phyloP scores from a whole-genome alignment of 1,139 yeast genomes.

The Pneumocystis canis region DNA sequence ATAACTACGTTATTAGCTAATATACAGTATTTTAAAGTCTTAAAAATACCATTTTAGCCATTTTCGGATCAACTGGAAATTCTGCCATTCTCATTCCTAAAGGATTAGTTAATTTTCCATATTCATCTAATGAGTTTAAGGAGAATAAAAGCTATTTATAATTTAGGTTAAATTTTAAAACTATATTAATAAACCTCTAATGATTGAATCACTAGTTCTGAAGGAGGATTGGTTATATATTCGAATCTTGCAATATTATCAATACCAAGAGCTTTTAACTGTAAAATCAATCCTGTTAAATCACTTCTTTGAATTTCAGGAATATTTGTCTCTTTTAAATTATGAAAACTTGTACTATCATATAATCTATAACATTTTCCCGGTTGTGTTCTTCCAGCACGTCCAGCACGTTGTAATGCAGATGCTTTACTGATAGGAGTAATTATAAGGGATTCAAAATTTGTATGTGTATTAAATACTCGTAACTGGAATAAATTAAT shows the following conservation, averaged over 20 bases:
- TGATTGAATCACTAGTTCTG: slow-evolving; percentile 80
- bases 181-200: slow-evolving; percentile 37
- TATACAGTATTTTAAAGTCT: too few species aligned
- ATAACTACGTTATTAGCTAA: slow-evolving; percentile 25
- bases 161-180: neutral
- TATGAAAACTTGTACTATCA: slow-evolving; percentile 69
- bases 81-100: slow-evolving; percentile 69
- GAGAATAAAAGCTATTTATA: slow-evolving; percentile 29
- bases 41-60: slow-evolving; percentile 43
- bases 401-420: slow-evolving; percentile 85
- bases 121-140: slow-evolving; percentile 62
- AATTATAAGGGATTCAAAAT: slow-evolving; percentile 79
- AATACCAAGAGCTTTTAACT: slow-evolving; percentile 66
- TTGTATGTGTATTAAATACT: slow-evolving; percentile 62
- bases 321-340: slow-evolving; percentile 60
- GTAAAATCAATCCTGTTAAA: slow-evolving; percentile 63
- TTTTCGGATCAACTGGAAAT: slow-evolving; percentile 72
- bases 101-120: slow-evolving; percentile 62
- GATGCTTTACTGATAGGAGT: slow-evolving; percentile 90
- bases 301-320: slow-evolving; percentile 73
- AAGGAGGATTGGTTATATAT: slow-evolving; percentile 84
- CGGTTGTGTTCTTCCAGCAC: slow-evolving; percentile 97
- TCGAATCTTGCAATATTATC: slow-evolving; percentile 81
- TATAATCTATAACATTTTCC: slow-evolving; percentile 83
- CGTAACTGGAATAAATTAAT: slow-evolving; percentile 29